These are phyloP conservation scores for Aspergillus intermedius DNA, from an alignment of 2,329 filamentous ascomycete species.

Conservation along the genomic window DNA sequence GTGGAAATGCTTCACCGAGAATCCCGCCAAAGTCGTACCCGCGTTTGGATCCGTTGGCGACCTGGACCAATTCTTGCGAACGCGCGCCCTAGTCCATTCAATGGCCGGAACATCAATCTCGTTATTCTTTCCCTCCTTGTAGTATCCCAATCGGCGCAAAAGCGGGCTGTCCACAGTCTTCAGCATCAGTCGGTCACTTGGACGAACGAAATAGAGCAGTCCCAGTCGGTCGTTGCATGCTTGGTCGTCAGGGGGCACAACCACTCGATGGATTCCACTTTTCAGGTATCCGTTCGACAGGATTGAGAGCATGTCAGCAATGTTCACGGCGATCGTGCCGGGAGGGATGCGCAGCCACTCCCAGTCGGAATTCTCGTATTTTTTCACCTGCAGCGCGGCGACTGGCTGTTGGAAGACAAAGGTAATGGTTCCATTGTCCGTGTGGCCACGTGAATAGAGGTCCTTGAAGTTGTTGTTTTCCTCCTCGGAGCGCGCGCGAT, in stretches of 20 bases:
- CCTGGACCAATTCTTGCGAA: conserved; percentile 22
- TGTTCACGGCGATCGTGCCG: conserved; percentile 46
- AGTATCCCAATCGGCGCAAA: conserved; percentile 26
- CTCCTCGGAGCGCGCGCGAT: conserved; percentile 43
- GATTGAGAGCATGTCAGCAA: conserved; percentile 44
- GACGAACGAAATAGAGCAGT: conserved; percentile 42
- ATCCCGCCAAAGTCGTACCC: conserved; percentile 4
- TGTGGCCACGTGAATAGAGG: conserved; percentile 46
- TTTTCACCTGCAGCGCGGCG: conserved; percentile 50
- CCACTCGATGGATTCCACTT: conserved; percentile 42
- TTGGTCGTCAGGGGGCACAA: conserved; percentile 42
- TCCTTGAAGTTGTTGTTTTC: conserved; percentile 40
- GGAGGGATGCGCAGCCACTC: conserved; percentile 44
- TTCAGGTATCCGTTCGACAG: conserved; percentile 46
- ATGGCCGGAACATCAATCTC: conserved; percentile 11
- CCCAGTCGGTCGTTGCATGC: conserved; percentile 31
- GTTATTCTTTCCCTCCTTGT: conserved; percentile 5
- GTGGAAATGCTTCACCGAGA: conserved; percentile 4
- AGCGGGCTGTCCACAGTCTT: conserved; percentile 23
- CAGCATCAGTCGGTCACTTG: conserved; percentile 23
- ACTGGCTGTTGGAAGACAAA: conserved; percentile 54
- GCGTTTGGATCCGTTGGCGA: conserved; percentile 7
- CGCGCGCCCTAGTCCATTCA: conserved; percentile 22
- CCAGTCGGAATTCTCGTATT: conserved; percentile 40
- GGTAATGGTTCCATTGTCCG: conserved; percentile 51